These are phyloP conservation scores for Eucalyptus pauciflora DNA, from an alignment of 345 rosid species.

Conservation along the genomic window DNA sequence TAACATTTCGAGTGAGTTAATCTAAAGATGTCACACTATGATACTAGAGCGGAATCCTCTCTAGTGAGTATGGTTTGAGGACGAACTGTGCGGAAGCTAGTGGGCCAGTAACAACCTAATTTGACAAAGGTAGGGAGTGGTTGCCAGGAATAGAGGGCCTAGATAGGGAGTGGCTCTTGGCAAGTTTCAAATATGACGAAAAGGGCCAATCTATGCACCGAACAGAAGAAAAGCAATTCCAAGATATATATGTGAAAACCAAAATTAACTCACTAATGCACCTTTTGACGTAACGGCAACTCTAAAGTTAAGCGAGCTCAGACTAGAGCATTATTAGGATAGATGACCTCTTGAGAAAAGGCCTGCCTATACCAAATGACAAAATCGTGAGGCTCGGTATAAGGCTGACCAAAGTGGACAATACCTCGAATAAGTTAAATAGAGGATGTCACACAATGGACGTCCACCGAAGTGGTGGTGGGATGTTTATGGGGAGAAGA, in stretches of 20 bases:
- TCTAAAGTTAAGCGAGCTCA: neutral
- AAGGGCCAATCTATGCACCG: neutral
- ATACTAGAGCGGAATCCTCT: neutral
- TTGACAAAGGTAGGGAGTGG: neutral
- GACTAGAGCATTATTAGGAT: accelerated
- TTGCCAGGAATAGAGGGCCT: accelerated
- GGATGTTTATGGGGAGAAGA: neutral
- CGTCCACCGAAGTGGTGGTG: neutral
- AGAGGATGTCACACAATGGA: neutral
- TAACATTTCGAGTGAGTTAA: neutral
- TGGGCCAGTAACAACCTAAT: neutral
- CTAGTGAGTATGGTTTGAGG: neutral
- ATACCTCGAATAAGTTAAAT: neutral
- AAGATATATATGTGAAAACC: too few relatives aligned
- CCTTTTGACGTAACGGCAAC: neutral
- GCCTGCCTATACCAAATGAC: neutral
- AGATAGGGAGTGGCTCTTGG: neutral
- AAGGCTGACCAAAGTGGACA: neutral
- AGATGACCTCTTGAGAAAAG: too few relatives aligned
- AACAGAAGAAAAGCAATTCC: neutral
- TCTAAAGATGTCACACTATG: neutral
- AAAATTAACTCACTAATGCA: neutral
- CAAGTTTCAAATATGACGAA: neutral
- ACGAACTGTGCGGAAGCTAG: accelerated
- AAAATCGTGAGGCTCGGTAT: too few relatives aligned